A percentile compares a stretch with the other conserved stretches of the same genome.
Conservation (phyloP, 2,329 filamentous ascomycete species). For the Aschersonia sp. region DNA sequence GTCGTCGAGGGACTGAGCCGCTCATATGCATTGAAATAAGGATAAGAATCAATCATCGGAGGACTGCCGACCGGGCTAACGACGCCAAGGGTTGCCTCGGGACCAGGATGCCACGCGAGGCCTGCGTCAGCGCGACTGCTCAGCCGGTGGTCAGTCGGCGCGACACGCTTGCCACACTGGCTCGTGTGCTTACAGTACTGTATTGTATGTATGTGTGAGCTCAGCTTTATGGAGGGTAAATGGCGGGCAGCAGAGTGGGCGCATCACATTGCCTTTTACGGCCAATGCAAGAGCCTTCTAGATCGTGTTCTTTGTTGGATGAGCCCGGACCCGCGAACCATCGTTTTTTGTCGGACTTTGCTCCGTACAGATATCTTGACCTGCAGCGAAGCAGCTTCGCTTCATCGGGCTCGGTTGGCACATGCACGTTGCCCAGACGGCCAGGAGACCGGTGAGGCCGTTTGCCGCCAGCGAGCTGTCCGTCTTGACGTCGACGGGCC, state of each 20-base stretch:
- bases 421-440: not conserved
- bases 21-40: not conserved
- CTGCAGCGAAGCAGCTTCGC: not conserved
- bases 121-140: not conserved
- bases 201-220: too few relatives aligned
- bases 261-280: too few relatives aligned
- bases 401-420: not conserved
- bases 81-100: not conserved
- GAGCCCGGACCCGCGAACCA: not conserved
- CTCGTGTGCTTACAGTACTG: too few relatives aligned
- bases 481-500: too few relatives aligned
- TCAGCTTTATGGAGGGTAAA: too few relatives aligned
- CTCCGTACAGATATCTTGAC: not conserved
- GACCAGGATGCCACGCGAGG: slow-evolving; percentile 1
- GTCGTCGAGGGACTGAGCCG: not conserved
- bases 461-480: too few relatives aligned
- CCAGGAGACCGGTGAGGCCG: not conserved
- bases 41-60: not conserved
- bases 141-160: too few relatives aligned
- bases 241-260: too few relatives aligned
- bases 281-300: too few relatives aligned
- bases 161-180: too few relatives aligned
- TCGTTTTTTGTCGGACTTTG: not conserved
- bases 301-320: too few relatives aligned
- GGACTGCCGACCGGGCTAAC: slow-evolving; percentile 1